Base-by-base conservation (phyloP, 352 stramenopile genomes). In the Phytophthora agathidicida region DNA sequence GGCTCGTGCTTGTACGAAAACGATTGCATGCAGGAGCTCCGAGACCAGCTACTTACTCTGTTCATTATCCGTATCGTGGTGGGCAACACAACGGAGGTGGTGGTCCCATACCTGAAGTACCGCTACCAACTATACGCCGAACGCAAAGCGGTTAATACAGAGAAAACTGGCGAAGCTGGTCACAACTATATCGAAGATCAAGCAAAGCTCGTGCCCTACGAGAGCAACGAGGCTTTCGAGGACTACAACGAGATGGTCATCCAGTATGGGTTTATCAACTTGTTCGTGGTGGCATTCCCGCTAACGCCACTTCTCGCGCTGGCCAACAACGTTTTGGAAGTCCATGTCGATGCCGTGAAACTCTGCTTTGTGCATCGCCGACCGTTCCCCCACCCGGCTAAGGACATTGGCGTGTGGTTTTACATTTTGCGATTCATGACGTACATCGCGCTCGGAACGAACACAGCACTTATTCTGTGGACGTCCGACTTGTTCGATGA, bases 191-290 rank as follows among this genome's bases (percentile, higher is more conserved):
- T 96, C 16, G 86, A 96, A 59, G 82, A 95, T 22, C 86, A 94
- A 38, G 81, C 86, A 13, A 89, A 92, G 64, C 70, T 93, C 20
- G 58, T 86, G 46, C 82, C 81, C 24, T 96, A 97, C 53, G 83
- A 96, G 49, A 76, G 71, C 32, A 81, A 88, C 20, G 85, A 94
- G 26, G 72, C 82, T 9, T 96, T 96, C 33, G 78, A 94, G 27
- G 93, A 97, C 71, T 94, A 93, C 72, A 93, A 93, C 62, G 86
- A 96, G 58, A 86, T 96, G 77, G 80, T 98, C 16, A 96, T 98
- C 47, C 93, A 98, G 83, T 98, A 98, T 57, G 96, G 94, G 36
- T 98, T 98, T 60, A 91, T 98, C 31, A 98, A 93, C 49, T 67
- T 98, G 31, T 98, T 98, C 60, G 92, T 97, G 0, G 86, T 91